Conservation (phyloP, 768 basidiomycete species). For the Naganishia onofrii region DNA sequence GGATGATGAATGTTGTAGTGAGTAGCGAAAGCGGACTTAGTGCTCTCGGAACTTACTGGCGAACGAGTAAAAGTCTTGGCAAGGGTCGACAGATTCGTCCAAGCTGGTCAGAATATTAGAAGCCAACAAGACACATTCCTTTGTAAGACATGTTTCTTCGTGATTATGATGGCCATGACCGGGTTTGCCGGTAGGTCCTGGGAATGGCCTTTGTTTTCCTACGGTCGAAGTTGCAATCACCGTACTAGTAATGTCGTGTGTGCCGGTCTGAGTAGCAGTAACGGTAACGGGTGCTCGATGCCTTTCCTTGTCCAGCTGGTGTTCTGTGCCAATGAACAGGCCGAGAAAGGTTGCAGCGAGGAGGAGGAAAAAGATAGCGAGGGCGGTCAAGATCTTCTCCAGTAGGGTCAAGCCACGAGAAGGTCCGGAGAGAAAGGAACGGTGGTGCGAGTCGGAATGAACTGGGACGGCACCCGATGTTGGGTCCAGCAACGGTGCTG, state of each 20-base stretch:
- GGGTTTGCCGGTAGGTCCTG: slow-evolving; percentile 52
- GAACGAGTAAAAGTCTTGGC: slow-evolving; percentile 91
- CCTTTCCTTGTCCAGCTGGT: slow-evolving; percentile 61
- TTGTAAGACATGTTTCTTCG: slow-evolving; percentile 68
- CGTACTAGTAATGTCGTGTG: slow-evolving; percentile 41
- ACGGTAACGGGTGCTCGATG: slow-evolving; percentile 24
- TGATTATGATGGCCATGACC: slow-evolving; percentile 5
- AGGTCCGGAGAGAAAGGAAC: slow-evolving; percentile 34
- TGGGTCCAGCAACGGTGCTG: slow-evolving; percentile 47
- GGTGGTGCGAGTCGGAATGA: slow-evolving; percentile 9
- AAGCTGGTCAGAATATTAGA: slow-evolving; percentile 76
- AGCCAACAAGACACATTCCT: slow-evolving; percentile 77
- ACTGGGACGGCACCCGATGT: slow-evolving; percentile 26
- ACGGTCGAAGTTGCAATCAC: slow-evolving; percentile 42
- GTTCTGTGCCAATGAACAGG: slow-evolving; percentile 83
- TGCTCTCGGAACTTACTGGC: slow-evolving; percentile 65
- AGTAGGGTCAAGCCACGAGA: slow-evolving; percentile 67
- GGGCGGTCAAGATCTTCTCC: slow-evolving; percentile 73
- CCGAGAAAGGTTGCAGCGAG: slow-evolving; percentile 86
- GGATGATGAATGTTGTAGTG: too few relatives aligned
- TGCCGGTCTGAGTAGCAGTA: slow-evolving; percentile 2
- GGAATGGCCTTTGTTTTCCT: slow-evolving; percentile 53
- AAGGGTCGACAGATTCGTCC: slow-evolving; percentile 81
- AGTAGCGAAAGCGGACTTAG: neutral
- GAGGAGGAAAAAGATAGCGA: slow-evolving; percentile 73